Base-by-base conservation (phyloP, 2,329 filamentous ascomycete species). In the Penicillium sclerotigenum region DNA sequence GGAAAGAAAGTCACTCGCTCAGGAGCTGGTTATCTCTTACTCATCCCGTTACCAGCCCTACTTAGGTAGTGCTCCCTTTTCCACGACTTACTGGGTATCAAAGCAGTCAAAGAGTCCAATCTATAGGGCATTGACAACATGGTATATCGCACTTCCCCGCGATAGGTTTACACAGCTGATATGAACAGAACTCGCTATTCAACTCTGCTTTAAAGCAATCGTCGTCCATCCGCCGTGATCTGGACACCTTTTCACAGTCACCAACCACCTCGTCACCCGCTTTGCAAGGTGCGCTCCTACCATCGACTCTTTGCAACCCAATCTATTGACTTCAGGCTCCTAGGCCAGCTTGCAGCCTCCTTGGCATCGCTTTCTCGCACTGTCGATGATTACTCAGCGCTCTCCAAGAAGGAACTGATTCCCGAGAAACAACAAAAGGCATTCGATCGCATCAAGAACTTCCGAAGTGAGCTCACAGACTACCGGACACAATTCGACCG, bases 341-440 rank as follows among this genome's bases (percentile, higher is more conserved):
- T 36, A 74, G 87, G 88, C 69, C 88, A 91, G 74, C 84, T 91
- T 61, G 87, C 88, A n/a, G 87, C 86, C 20, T 89, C 89, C 14
- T 78, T 95, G 29, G 86, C 89, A 41, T 86, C 91, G 57, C 91
- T 99, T 73, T 85, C 89, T 45, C 90, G 94, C 59, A 96, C 91
- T 0, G 82, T 99, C 62, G 92, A 97, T 77, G 92, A 97, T 71
- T 99, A 99, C 79, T 85, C 88, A 68, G 83, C 83, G 53, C 85
- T 96, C 29, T 88, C 92, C 1, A 89, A 90, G 63, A 89, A 93
- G 67, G 94, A 99, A 74, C 85, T 96, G 31, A 92, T 96, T 54
- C 83, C 89, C 5, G 88, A 90, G 57, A 99, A 97, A 76, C 90
- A 96, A 65, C 88, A 94, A 58, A 96, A 97, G 70, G 94, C 93